Evolutionary conservation across 805 yeast genomes (phyloP), one percentile per base, ranked within the genome.

Genomic region (Candida orba): DNA sequence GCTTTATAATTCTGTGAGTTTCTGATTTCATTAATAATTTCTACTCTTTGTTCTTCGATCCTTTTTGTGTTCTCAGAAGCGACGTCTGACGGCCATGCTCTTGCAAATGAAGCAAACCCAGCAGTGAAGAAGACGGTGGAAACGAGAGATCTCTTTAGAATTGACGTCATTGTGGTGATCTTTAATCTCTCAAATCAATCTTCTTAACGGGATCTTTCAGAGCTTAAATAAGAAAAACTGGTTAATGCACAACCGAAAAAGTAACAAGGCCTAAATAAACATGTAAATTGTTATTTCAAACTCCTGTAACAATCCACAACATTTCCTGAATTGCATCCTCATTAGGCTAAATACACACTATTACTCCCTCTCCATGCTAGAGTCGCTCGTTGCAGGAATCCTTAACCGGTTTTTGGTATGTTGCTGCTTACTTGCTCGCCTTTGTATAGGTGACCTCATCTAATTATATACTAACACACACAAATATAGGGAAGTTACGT

Each of bases 331-430:
- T 27, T 27, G 29, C 29, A 6, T 13, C 13, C 13, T 6, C 13
- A 9, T 27, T 10, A 27, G 29, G 6, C 13, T 13, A 12, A 27
- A 12, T 10, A 25, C n/a, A 4, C 33, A 31, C 17, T n/a, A 13
- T 8, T 15, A 27, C 13, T 18, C 10, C 6, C 9, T 8, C 22
- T 17, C 35, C 24, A 80, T 80, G 87, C 72, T 80, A 54, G 87
- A 80, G 57, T 78, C 84, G 3, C 61, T 81, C 20, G 85, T 78
- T 13, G 85, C 87, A 14, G 72, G 73, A 36, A 67, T 81, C 34
- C 68, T 81, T 47, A 81, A 81, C 58, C 59, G 83, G 50, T 71
- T 80, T 46, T 60, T 81, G 49, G 65, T 60, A 41, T 24, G 64
- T 57, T 17, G 22, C 22, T 20, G 22, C 5, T 20, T 20, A 20